Evolutionary conservation across 352 stramenopile genomes (phyloP).

Genomic region (Halophytophthora batemanensis): DNA sequence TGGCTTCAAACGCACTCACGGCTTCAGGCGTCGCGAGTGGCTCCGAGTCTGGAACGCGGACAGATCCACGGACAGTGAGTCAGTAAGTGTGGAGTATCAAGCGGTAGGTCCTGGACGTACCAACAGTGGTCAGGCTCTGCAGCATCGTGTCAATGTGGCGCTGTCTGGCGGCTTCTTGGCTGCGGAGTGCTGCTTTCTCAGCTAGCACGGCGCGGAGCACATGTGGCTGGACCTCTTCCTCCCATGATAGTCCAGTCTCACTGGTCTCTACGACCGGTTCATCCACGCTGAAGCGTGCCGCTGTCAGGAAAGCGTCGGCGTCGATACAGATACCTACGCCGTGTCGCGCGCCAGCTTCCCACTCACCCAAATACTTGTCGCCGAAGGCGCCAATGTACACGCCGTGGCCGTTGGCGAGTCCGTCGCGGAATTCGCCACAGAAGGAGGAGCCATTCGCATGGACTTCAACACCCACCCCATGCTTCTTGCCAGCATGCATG

Average conservation of each 20-base stretch:
- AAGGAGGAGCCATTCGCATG: conserved; percentile 38
- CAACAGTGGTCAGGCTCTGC: conserved; percentile 28
- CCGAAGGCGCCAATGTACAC: conserved; percentile 43
- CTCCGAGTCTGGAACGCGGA: conserved; percentile 14
- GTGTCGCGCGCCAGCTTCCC: conserved; percentile 31
- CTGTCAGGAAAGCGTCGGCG: conserved; percentile 20
- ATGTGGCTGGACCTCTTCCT: conserved; percentile 15
- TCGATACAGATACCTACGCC: conserved; percentile 39
- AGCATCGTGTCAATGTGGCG: conserved; percentile 28
- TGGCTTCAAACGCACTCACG: conserved; percentile 28
- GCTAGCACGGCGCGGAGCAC: conserved; percentile 36
- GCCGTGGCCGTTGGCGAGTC: conserved; percentile 31
- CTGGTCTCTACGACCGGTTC: conserved; percentile 6
- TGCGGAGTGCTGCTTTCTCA: conserved; percentile 28
- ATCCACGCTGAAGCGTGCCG: conserved; percentile 28
- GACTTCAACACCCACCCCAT: conserved; percentile 41
- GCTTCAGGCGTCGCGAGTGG: conserved; percentile 21
- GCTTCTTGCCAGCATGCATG: conserved; percentile 30
- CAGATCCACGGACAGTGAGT: conserved; percentile 2
- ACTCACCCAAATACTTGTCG: conserved; percentile 42
- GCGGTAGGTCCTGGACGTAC: conserved; percentile 14
- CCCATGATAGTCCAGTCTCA: conserved; percentile 6
- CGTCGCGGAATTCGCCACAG: conserved; percentile 31
- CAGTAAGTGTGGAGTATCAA: conserved; percentile 12
- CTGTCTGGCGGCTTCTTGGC: conserved; percentile 38